Percentiles rank a stretch among this genome's conserved stretches.
phyloP scores from a whole-genome alignment of 495 filamentous ascomycete species.

The Thermothielavioides terrestris region DNA sequence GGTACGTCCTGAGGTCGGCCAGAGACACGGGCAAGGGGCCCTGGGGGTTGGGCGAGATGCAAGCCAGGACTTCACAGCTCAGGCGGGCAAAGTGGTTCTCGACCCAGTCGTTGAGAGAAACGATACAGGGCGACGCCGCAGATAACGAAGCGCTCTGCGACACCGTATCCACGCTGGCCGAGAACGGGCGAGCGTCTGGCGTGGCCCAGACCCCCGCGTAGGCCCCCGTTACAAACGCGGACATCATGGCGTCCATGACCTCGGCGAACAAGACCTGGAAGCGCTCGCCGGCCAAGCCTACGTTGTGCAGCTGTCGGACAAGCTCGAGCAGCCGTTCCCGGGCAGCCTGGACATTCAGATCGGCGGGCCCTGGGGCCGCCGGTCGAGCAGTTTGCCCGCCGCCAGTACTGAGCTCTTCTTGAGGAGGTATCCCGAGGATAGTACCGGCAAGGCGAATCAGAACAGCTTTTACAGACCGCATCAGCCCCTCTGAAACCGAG shows the following conservation, averaged over 20 bases:
- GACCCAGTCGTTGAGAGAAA: constrained; percentile 58
- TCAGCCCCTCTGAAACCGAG: constrained; percentile 49
- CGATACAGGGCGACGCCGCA: constrained; percentile 43
- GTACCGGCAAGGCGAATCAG: constrained; percentile 43
- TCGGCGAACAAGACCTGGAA: constrained; percentile 70
- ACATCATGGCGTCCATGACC: constrained; percentile 63
- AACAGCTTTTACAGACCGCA: constrained; percentile 44
- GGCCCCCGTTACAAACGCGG: constrained; percentile 50
- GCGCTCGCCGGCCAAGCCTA: constrained; percentile 65
- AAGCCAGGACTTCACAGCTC: constrained; percentile 51
- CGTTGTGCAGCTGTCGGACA: constrained; percentile 53
- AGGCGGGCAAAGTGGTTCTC: constrained; percentile 62
- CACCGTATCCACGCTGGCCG: constrained; percentile 15
- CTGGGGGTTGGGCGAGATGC: constrained; percentile 22
- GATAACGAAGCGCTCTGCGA: constrained; percentile 29
- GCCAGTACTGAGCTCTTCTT: constrained; percentile 10
- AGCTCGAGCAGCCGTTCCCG: constrained; percentile 49
- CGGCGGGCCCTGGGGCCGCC: constrained; percentile 14
- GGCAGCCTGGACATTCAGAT: constrained; percentile 29
- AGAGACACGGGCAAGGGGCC: constrained; percentile 36
- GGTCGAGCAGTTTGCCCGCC: constrained; percentile 13
- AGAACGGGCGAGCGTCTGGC: constrained; percentile 4
- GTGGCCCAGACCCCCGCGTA: constrained; percentile 52
- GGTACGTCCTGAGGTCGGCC: constrained; percentile 66
- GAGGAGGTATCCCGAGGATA: constrained; percentile 47